Evolutionary conservation across 768 basidiomycete species (phyloP).

Genomic region (Coprinopsis marcescibilis): DNA sequence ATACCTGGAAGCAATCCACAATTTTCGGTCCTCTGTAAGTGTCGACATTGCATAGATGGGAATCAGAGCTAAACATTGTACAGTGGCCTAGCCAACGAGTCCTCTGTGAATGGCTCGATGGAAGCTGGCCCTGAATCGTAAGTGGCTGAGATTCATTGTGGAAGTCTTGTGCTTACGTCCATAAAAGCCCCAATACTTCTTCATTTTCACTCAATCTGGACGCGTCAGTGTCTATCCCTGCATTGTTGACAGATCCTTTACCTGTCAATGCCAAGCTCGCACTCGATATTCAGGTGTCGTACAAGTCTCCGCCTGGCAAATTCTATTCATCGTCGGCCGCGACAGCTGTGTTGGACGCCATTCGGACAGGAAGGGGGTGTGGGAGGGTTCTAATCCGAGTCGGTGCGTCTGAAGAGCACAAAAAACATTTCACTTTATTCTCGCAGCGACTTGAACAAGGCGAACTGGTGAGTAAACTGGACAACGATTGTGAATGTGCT

Average conservation of each 20-base stretch:
- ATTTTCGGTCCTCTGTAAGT: slow-evolving; percentile 66
- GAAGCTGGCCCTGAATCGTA: slow-evolving; percentile 22
- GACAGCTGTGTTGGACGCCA: slow-evolving; percentile 42
- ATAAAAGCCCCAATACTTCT: slow-evolving; percentile 21
- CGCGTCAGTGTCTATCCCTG: slow-evolving; percentile 43
- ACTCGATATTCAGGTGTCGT: slow-evolving; percentile 33
- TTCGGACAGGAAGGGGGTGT: slow-evolving; percentile 45
- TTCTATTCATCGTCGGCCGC: slow-evolving; percentile 51
- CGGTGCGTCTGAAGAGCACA: slow-evolving; percentile 36
- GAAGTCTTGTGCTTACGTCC: background rate
- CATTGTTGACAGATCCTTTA: slow-evolving; percentile 38
- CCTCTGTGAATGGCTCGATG: slow-evolving; percentile 2
- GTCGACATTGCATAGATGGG: slow-evolving; percentile 4
- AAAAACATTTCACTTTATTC: slow-evolving; percentile 44
- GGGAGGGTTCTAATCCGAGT: slow-evolving; percentile 37
- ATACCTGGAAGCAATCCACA: slow-evolving; percentile 44
- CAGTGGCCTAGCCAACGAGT: slow-evolving; percentile 33
- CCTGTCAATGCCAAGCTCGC: slow-evolving; percentile 25
- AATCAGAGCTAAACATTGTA: slow-evolving; percentile 9
- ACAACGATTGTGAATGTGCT: background rate
- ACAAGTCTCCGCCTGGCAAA: slow-evolving; percentile 47
- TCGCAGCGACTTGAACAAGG: slow-evolving; percentile 42
- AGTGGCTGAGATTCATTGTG: slow-evolving; percentile 9
- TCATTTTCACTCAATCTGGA: slow-evolving; percentile 47
- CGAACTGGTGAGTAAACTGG: slow-evolving; percentile 41